Evolutionary conservation across 495 filamentous ascomycete species (phyloP).

Genomic region (Aspergillus conjunctus): DNA sequence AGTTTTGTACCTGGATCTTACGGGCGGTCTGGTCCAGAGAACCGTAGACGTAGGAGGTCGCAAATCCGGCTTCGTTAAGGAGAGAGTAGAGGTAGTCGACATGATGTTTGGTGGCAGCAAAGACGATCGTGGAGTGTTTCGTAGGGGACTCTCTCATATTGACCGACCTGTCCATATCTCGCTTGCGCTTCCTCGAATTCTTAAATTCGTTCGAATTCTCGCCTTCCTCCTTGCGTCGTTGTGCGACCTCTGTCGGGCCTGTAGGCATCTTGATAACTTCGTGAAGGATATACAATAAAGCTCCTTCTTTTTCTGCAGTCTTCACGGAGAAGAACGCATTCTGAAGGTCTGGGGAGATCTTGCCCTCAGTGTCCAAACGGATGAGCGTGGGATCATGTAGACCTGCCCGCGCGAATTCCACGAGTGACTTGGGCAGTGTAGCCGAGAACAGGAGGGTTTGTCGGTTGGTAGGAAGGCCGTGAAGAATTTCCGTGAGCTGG

Average conservation of each 20-base stretch:
- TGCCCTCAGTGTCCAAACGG: constrained; percentile 89
- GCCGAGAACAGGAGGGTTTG: constrained; percentile 96
- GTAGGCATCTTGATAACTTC: constrained; percentile 92
- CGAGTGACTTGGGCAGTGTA: constrained; percentile 87
- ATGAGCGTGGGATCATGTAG: constrained; percentile 86
- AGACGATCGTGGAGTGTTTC: constrained; percentile 85
- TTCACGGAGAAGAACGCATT: constrained; percentile 94
- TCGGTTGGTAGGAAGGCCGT: constrained; percentile 77
- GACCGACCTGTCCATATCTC: constrained; percentile 42
- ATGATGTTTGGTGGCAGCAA: constrained; percentile 93
- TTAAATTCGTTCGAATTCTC: constrained; percentile 47
- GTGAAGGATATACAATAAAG: constrained; percentile 82
- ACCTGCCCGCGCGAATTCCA: constrained; percentile 93
- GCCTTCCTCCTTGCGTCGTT: constrained; percentile 35
- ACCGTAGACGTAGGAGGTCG: constrained; percentile 90
- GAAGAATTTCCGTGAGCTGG: constrained; percentile 90
- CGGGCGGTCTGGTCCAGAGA: constrained; percentile 90
- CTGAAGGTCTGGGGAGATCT: constrained; percentile 91
- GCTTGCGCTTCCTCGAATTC: constrained; percentile 68
- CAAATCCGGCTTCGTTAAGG: constrained; percentile 73
- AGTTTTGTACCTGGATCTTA: constrained; percentile 85
- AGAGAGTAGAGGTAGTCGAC: constrained; percentile 89
- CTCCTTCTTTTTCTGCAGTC: constrained; percentile 88
- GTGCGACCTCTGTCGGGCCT: constrained; percentile 61
- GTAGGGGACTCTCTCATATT: constrained; percentile 47